Evolutionary conservation across 352 stramenopile genomes (phyloP), one percentile per base, ranked within the genome.

Genomic region (Globisporangium takayamanum): DNA sequence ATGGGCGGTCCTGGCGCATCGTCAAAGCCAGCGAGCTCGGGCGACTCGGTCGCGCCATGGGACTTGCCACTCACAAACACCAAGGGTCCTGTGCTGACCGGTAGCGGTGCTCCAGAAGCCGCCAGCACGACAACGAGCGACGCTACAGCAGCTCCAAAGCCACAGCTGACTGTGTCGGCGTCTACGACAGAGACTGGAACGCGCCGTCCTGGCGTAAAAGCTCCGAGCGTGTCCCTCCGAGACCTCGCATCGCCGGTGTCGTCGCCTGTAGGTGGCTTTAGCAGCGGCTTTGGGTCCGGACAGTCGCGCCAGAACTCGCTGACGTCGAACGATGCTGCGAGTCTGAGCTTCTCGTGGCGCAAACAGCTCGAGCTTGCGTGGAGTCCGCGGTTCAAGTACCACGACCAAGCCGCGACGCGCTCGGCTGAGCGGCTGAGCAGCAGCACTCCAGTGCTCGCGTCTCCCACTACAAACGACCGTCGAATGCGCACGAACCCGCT

Each of bases 31-130:
- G 30, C 49, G 3, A 57, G 61, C n/a, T 51, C 44, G n/a, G 67
- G 53, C 16, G 78, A 88, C 1, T 75, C 54, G 3, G 70, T 92
- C 28, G 82, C 82, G 20, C 82, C 82, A 33, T 92, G 82, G 82
- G 82, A 92, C 63, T 60, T 92, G 5, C 82, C 82, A 6, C 66
- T 92, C 3, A 76, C 72, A 0, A 80, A 73, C 42, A 64, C 63
- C 0, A 80, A 73, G 46, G 61, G 48, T 25, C 67, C 65, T 5
- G 41, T 66, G 28, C 14, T 59, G 42, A 59, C 54, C 50, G 58
- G 55, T 14, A 62, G 54, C 5, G 61, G 61, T 10, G 61, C 54
- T 39, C 50, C 55, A 7, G 44, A 55, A 12, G 2, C 36, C 16
- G 30, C 15, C 3, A 36, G 22, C 2, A 22, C 50, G 22, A 18